Evolutionary conservation across 441 rosid species (phyloP).

Genomic region (Erodium texanum): DNA sequence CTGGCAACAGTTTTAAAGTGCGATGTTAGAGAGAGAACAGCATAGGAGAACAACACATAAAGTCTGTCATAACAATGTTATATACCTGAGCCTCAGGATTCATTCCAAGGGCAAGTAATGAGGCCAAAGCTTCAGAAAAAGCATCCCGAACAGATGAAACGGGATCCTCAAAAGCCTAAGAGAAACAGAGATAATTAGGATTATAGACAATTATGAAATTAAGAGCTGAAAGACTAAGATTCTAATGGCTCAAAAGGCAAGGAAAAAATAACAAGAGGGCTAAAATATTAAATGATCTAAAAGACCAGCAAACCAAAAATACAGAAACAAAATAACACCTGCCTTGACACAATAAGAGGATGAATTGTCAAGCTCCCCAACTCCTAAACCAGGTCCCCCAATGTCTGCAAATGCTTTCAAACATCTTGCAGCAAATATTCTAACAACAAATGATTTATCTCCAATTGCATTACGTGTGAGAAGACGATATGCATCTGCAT

Average conservation of each 20-base stretch:
- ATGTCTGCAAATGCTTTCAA: slow-evolving; percentile 73
- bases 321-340: slow-evolving; percentile 24
- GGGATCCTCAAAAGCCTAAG: slow-evolving; percentile 87
- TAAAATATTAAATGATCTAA: no score
- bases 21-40: slow-evolving; percentile 16
- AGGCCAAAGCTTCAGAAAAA: slow-evolving; percentile 93
- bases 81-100: slow-evolving; percentile 88
- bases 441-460: slow-evolving; percentile 75
- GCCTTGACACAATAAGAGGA: slow-evolving; percentile 75
- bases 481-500: slow-evolving; percentile 82
- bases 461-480: slow-evolving; percentile 62
- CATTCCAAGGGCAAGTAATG: slow-evolving; percentile 85
- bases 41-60: slow-evolving; percentile 13
- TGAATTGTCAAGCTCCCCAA: slow-evolving; percentile 66
- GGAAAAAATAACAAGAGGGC: no score
- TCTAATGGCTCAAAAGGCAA: no score
- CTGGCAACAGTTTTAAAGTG: slow-evolving; percentile 29
- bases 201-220: slow-evolving; percentile 13
- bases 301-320: no score
- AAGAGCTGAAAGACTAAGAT: slow-evolving; percentile 12
- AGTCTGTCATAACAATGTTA: slow-evolving; percentile 13
- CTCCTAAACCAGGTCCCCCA: slow-evolving; percentile 90
- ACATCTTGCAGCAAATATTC: slow-evolving; percentile 89
- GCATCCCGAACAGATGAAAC: slow-evolving; percentile 82
- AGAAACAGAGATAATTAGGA: slow-evolving; percentile 18